Base-by-base conservation (phyloP, 78 protist species). In the Dictyostelium firmibasis region DNA sequence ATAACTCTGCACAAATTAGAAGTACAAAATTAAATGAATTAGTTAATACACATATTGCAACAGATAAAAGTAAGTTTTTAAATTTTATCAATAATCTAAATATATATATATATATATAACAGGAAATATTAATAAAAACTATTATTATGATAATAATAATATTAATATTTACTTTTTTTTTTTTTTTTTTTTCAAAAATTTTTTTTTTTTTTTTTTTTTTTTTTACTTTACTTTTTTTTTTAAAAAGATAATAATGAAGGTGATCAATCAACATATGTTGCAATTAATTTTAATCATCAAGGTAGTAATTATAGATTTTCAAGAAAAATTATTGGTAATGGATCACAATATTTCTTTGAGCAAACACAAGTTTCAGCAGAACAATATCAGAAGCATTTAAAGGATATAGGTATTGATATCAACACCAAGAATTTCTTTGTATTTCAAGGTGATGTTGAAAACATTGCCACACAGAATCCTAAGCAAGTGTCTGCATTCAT, bases 391-490 rank as follows among this genome's bases (percentile, higher is more conserved):
- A 41, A 29, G 13, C 4, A 3, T 25, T 96, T 99, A 60, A 0
- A 53, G 31, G 8, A 4, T 14, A 9, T 95, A 25, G 85, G 83
- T 14, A 36, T 99, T 8, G 41, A 95, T 67, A 95, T 96, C 27
- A 75, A 91, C 8, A 95, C 99, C 0, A 83, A 94, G n/a, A 98
- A 98, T 82, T 99, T 98, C 60, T 97, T 99, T 60, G 98, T 99
- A 3, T 98, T 98, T 89, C 96, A 81, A 94, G 99, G 99, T 60
- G 99, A 99, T 67, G 99, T 99, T 25, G 98, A 96, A 23, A 36
- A 78, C 16, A 25, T 99, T 2, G 99, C 99, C 0, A 67, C 82
- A 1, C 98, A 97, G 77, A 50, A 86, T 2, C 96, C 99, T 20
- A 86, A 88, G 41, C 98, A 99, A 85, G 96, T 99, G 36, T 86